Evolutionary conservation across 768 basidiomycete species (phyloP).

Genomic region (Heimioporus sp.): DNA sequence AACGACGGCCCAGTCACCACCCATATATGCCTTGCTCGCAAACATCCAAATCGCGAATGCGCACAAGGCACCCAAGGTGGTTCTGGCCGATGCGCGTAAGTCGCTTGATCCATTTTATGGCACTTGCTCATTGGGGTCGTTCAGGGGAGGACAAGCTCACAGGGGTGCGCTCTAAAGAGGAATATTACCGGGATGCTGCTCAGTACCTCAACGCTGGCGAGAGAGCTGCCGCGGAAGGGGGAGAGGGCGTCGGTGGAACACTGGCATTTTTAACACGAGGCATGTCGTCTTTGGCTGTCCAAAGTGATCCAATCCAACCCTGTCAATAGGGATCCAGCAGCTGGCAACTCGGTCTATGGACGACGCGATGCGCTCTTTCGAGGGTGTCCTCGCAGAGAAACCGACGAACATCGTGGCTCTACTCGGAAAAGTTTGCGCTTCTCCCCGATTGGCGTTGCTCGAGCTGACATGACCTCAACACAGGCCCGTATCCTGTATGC

Average conservation of each 20-base stretch:
- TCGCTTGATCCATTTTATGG: neutral
- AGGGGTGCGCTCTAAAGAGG: conserved; percentile 61
- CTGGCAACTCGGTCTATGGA: conserved; percentile 79
- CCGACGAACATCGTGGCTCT: conserved; percentile 88
- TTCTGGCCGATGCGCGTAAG: conserved; percentile 73
- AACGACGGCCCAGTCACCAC: conserved; percentile 52
- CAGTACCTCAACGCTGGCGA: conserved; percentile 63
- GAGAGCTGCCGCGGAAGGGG: conserved; percentile 53
- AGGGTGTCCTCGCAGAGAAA: conserved; percentile 70
- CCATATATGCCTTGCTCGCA: conserved; percentile 79
- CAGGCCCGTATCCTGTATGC: conserved; percentile 87
- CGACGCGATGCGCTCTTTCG: conserved; percentile 79
- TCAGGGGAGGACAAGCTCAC: conserved; percentile 65
- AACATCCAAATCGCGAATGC: conserved; percentile 82
- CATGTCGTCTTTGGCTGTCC: conserved; percentile 25
- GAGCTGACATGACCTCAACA: conserved; percentile 1
- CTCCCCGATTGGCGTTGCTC: neutral
- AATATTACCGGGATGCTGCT: conserved; percentile 68
- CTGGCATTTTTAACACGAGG: conserved; percentile 67
- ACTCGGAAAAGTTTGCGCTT: conserved; percentile 67
- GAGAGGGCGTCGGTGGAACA: conserved; percentile 54
- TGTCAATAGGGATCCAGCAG: conserved; percentile 67
- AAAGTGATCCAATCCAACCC: neutral
- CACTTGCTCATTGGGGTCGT: neutral
- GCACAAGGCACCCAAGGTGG: conserved; percentile 78